Conservation (phyloP, 306 rosid species). For the Dryas alaskensis region DNA sequence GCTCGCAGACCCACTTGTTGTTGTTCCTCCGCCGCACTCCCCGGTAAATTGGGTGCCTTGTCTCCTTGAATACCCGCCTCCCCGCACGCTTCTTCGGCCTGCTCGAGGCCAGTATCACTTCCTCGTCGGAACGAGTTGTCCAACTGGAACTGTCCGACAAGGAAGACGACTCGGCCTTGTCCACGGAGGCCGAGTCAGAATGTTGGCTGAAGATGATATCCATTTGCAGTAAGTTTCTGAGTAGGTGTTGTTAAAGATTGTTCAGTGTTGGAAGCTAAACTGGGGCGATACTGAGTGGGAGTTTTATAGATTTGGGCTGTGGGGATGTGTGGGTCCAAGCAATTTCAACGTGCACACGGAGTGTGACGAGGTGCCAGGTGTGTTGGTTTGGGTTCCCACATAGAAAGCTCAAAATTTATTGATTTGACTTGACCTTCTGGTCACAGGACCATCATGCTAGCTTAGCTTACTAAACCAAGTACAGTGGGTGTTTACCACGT, state of each 20-base stretch:
- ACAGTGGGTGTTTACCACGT: slow-evolving; percentile 7
- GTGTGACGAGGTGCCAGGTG: no score
- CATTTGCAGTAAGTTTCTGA: slow-evolving; percentile 8
- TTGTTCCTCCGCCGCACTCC: slow-evolving; percentile 71
- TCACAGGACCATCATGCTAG: no score
- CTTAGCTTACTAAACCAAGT: not conserved
- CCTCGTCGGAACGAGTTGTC: slow-evolving; percentile 37
- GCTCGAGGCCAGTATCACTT: slow-evolving; percentile 48
- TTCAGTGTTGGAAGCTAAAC: no score
- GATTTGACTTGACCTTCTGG: not conserved
- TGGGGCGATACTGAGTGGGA: no score
- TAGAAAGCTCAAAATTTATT: not conserved
- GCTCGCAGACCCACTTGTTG: slow-evolving; percentile 85
- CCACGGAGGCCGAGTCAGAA: slow-evolving; percentile 7
- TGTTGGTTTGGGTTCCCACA: no score
- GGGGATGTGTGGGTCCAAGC: no score
- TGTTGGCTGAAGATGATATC: not conserved
- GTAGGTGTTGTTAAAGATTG: not conserved
- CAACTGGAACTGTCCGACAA: slow-evolving; percentile 19
- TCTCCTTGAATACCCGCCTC: slow-evolving; percentile 60
- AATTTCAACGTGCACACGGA: no score
- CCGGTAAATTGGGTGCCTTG: slow-evolving; percentile 74
- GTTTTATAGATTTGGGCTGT: no score
- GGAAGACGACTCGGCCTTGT: slow-evolving; percentile 5
- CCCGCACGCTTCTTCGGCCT: slow-evolving; percentile 74